Conservation (phyloP, 768 basidiomycete genomes). For the Phallus indusiatus region DNA sequence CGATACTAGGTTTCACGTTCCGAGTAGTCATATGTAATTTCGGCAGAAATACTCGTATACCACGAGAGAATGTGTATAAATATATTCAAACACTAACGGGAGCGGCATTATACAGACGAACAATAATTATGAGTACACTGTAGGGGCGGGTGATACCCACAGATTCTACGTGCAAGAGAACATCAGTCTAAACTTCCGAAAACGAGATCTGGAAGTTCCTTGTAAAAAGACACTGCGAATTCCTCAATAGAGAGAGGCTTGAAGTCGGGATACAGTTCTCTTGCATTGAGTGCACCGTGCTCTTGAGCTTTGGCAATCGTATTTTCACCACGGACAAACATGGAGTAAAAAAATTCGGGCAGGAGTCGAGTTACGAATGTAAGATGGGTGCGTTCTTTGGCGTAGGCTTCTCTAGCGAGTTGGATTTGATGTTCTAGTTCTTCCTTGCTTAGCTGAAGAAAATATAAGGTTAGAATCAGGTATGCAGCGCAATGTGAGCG, state of each 20-base stretch:
- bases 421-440: neutral
- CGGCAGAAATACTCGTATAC: no score
- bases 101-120: no score
- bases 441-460: no score
- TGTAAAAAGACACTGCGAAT: slow-evolving; percentile 18
- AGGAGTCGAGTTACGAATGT: neutral
- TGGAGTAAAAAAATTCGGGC: neutral
- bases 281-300: slow-evolving; percentile 21
- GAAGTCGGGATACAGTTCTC: slow-evolving; percentile 23
- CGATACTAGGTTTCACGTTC: no score
- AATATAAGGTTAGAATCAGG: no score
- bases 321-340: slow-evolving; percentile 18
- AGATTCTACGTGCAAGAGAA: neutral
- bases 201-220: neutral
- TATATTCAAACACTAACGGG: no score
- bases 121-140: no score
- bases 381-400: neutral
- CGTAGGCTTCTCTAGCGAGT: neutral
- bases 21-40: no score
- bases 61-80: no score
- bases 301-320: slow-evolving; percentile 18
- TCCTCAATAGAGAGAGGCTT: slow-evolving; percentile 14
- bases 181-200: neutral
- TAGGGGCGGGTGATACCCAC: no score
- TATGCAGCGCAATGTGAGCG: no score